These are phyloP conservation scores for Narthecium ossifragum DNA, from an alignment of 106 monocot genomes.

Conservation along the genomic window DNA sequence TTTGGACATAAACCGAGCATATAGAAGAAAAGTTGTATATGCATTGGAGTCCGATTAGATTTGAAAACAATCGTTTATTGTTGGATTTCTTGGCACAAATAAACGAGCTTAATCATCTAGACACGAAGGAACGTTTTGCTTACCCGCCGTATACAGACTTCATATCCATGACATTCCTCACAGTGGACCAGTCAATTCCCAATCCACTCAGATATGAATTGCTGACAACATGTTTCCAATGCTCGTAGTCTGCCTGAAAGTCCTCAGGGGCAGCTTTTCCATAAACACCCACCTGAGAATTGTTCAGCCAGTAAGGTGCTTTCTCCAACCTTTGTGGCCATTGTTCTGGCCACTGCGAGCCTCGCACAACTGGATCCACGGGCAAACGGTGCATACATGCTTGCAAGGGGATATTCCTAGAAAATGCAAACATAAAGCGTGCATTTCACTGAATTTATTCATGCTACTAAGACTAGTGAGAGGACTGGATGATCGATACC, in stretches of 20 bases:
- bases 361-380: slow-evolving; percentile 34
- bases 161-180: slow-evolving; percentile 98
- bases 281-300: slow-evolving; percentile 71
- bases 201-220: slow-evolving; percentile 63
- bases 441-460: neutral
- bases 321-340: slow-evolving; percentile 72
- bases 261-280: slow-evolving; percentile 76
- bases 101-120: no score
- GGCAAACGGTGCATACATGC: slow-evolving; percentile 77
- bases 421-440: neutral
- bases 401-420: slow-evolving; percentile 71
- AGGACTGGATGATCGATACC: no score
- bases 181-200: slow-evolving; percentile 79
- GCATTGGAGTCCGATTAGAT: no score
- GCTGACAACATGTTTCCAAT: slow-evolving; percentile 70
- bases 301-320: slow-evolving; percentile 73
- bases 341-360: slow-evolving; percentile 68
- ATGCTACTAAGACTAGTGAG: no score
- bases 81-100: no score
- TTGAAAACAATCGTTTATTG: no score
- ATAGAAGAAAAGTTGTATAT: no score
- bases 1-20: no score
- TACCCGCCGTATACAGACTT: slow-evolving; percentile 92
- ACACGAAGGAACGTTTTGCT: slow-evolving; percentile 12
- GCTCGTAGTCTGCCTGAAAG: slow-evolving; percentile 59